phyloP scores from a whole-genome alignment of 2,329 filamentous ascomycete species.

The Thielaviopsis ethacetica region DNA sequence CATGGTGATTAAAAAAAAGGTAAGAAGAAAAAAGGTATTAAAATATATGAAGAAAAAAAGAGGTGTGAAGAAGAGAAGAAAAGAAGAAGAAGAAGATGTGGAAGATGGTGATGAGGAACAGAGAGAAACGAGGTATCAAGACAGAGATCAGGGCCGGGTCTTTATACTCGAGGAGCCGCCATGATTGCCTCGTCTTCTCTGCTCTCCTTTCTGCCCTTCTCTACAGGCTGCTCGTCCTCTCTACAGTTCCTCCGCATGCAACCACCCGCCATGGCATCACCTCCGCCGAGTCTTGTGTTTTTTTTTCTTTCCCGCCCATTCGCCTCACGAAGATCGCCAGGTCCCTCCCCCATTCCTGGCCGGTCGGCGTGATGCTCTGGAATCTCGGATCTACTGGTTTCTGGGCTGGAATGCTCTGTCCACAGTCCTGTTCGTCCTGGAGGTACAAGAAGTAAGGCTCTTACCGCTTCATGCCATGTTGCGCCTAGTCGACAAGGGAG shows the following conservation, averaged over 20 bases:
- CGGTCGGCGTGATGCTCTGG: neutral
- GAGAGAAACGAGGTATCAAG: neutral
- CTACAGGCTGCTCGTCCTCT: neutral
- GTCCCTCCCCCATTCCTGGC: conserved; percentile 2
- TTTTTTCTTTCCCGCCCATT: neutral
- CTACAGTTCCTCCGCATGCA: no score
- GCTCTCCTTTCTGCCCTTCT: neutral
- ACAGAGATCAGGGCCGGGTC: neutral
- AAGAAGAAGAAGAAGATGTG: conserved; percentile 5
- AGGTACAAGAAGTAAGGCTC: no score
- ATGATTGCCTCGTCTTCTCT: neutral
- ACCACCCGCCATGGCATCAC: no score
- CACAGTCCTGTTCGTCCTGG: neutral
- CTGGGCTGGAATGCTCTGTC: conserved; percentile 1
- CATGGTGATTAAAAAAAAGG: conserved; percentile 3
- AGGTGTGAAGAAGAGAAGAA: neutral
- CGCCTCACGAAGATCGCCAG: neutral
- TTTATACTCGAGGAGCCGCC: conserved; percentile 2
- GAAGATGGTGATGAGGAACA: conserved; percentile 3
- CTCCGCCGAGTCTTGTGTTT: no score
- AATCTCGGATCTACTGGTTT: neutral
- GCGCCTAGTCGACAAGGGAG: neutral
- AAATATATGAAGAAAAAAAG: neutral
- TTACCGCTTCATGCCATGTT: neutral
- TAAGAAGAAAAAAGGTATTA: neutral